Percentiles rank a stretch among this genome's conserved stretches.
These are phyloP conservation scores for Aurifilum marmelostoma DNA, from an alignment of 2,329 filamentous ascomycete genomes.

Conservation along the genomic window DNA sequence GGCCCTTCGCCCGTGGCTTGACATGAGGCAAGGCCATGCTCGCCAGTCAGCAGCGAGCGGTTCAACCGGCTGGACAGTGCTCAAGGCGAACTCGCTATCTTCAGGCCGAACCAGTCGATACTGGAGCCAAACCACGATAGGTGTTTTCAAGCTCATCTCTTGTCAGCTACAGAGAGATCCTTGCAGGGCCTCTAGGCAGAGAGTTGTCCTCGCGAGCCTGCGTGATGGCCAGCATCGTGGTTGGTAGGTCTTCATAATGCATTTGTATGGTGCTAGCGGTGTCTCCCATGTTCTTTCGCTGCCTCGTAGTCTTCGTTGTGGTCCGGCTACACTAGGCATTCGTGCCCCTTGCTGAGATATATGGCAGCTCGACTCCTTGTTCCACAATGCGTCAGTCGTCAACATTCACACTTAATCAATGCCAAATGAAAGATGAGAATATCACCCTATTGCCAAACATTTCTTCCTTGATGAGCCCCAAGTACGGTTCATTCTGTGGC, in stretches of 20 bases:
- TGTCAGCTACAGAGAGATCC: no score
- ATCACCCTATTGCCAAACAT: slow-evolving; percentile 32
- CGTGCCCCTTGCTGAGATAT: not conserved
- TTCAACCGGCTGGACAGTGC: no score
- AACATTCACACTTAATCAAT: not conserved
- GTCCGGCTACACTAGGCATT: slow-evolving; percentile 11
- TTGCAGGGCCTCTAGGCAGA: no score
- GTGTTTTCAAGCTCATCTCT: no score
- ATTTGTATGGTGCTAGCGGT: not conserved
- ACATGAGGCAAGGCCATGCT: not conserved
- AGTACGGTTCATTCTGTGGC: no score
- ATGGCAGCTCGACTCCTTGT: slow-evolving; percentile 19
- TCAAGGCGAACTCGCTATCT: no score
- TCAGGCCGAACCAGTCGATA: no score
- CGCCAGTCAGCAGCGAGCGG: no score
- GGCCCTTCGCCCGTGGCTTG: no score
- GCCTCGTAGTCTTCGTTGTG: not conserved
- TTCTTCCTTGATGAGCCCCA: slow-evolving; percentile 44
- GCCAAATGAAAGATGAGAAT: not conserved
- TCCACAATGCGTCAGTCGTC: not conserved
- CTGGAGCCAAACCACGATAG: no score
- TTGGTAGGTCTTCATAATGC: not conserved
- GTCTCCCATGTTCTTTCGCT: not conserved
- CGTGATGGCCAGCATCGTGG: not conserved
- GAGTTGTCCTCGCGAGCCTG: not conserved